Percentiles rank a stretch among this genome's conserved stretches.
phyloP scores from a whole-genome alignment of 768 basidiomycete genomes.

The Asterophora parasitica region DNA sequence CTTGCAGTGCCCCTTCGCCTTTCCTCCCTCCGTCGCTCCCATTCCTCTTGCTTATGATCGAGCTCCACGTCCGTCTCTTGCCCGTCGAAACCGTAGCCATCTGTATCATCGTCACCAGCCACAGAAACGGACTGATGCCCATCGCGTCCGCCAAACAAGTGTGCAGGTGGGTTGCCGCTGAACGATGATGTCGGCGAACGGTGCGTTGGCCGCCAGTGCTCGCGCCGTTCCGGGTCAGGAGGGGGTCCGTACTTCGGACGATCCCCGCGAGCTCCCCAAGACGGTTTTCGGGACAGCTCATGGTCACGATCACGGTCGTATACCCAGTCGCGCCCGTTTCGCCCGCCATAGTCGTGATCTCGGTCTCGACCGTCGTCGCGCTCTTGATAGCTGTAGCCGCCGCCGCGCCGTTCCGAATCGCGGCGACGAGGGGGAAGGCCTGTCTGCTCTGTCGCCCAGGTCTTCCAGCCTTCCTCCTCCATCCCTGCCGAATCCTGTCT shows the following conservation, averaged over 20 bases:
- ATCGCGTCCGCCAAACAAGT: conserved; percentile 19
- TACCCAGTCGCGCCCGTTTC: conserved; percentile 3
- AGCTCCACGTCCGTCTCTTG: conserved; percentile 10
- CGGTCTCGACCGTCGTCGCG: conserved; percentile 3
- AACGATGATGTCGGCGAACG: conserved; percentile 17
- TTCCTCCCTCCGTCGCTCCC: conserved; percentile 20
- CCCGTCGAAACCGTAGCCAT: conserved; percentile 18
- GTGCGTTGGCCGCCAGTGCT: not conserved
- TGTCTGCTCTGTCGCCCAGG: conserved; percentile 9
- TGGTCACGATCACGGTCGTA: conserved; percentile 4
- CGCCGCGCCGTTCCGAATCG: conserved; percentile 7
- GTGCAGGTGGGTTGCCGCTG: conserved; percentile 12
- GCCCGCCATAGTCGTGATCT: conserved; percentile 10
- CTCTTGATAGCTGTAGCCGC: conserved; percentile 9
- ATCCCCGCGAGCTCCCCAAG: not conserved
- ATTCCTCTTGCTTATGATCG: conserved; percentile 1
- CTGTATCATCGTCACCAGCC: conserved; percentile 13
- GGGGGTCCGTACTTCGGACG: conserved; percentile 8
- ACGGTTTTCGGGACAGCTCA: not conserved
- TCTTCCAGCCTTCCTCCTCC: conserved; percentile 16
- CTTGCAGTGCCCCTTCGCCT: conserved; percentile 13
- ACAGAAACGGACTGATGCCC: conserved; percentile 1
- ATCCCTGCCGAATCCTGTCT: conserved; percentile 8
- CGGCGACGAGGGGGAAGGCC: conserved; percentile 10
- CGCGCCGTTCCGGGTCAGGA: conserved; percentile 14